Base-by-base conservation (phyloP, 2,329 filamentous ascomycete species). In the Ambrosiella xylebori region DNA sequence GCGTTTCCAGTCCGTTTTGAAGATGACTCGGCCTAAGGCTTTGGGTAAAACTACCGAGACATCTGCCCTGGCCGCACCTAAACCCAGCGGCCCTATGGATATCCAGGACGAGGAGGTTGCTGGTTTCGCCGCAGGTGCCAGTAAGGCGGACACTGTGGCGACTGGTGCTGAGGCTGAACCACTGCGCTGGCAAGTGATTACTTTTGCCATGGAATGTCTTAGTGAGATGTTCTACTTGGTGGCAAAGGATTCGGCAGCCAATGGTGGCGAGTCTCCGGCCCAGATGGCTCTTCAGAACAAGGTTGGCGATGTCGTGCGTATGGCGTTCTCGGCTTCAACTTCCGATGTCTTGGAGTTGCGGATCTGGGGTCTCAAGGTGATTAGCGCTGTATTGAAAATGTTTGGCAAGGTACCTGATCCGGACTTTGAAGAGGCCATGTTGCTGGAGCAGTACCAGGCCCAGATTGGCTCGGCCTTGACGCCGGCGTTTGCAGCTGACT, bases 391-490 rank as follows among this genome's bases (percentile, higher is more conserved):
- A 8, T 74, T 98, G 55, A 95, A 90, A 74, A 88, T 96, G 76
- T 98, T 98, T 71, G 93, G 93, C 57, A 91, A 89, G 67, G 89
- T 87, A 1, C 87, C 91, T 1, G 93, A 98, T 70, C 94, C 93
- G 0, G 93, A 98, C 68, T 98, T 98, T 66, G 81, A 91, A n/a
- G 93, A 98, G 70, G 93, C 87, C 0, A 95, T 95, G 71, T 76
- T 98, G 13, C 77, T 98, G 3, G 94, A 98, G 69, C 93, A 98
- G 69, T 98, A 98, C 66, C 94, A 98, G 70, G 93, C 93, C 4
- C 93, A 98, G 67, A 98, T 98, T 67, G 90, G 90, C 65, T 97
- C 93, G 15, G 93, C 93, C 0, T 76, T 98, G 61, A 98, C 94
- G 0, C 93, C 93, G 2, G 94, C 93, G 0, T 98, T 98, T 71